Evolutionary conservation across 257 asterid genomes (phyloP).

Genomic region (Gardenia jasminoides): DNA sequence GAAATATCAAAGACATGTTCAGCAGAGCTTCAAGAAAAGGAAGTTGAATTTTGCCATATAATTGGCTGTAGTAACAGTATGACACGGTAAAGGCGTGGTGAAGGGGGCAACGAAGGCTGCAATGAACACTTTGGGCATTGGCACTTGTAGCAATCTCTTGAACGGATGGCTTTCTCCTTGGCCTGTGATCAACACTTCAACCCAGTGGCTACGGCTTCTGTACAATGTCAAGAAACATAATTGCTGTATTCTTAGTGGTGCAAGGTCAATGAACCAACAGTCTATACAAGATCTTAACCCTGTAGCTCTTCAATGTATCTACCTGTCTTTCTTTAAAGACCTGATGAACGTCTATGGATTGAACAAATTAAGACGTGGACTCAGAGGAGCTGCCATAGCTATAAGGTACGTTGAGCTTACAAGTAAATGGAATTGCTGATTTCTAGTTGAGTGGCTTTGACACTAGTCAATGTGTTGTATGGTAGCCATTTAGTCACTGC

Average conservation of each 20-base stretch:
- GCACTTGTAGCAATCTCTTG: not conserved
- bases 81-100: not conserved
- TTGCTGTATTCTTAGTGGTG: not conserved
- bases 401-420: too few relatives aligned
- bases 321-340: not conserved
- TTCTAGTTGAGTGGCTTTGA: too few relatives aligned
- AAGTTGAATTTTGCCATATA: conserved; percentile 25
- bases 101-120: not conserved
- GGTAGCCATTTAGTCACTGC: too few relatives aligned
- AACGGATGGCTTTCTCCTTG: conserved; percentile 5
- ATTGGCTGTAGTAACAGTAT: too few relatives aligned
- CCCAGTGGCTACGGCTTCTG: not conserved
- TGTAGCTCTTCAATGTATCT: not conserved
- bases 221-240: not conserved
- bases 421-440: too few relatives aligned
- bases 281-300: not conserved
- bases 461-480: too few relatives aligned
- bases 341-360: not conserved
- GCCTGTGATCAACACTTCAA: not conserved
- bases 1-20: conserved; percentile 92
- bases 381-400: too few relatives aligned
- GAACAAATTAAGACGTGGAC: too few relatives aligned
- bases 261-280: not conserved
- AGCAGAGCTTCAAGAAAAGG: conserved; percentile 65
- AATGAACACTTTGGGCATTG: not conserved